Base-by-base conservation (phyloP, 192 early-diverging fungal genomes). In the Umbelopsis ramanniana region DNA sequence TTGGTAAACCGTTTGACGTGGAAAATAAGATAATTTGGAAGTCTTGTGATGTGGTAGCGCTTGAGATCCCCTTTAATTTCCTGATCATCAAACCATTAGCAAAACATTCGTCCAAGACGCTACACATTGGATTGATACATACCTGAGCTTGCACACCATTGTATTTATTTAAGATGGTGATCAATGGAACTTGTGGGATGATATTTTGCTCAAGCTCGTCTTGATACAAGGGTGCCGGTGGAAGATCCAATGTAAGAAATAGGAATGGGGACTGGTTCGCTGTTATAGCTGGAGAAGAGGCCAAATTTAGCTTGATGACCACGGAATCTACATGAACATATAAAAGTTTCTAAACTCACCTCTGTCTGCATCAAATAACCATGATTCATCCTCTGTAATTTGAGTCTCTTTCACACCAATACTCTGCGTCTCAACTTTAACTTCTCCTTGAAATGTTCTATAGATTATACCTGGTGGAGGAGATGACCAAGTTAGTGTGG, bases 171-270 rank as follows among this genome's bases (percentile, higher is more conserved):
- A 99, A 79, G 52, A 99, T 87, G 6, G 90, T 86, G 1, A 84
- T 76, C n/a, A 99, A 79, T 0, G 95, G 87, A 26, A 97, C 88
- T 71, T 99, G 97, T 11, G 97, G 97, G 75, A 99, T 95, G 70
- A 95, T 94, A 71, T 92, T 92, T 46, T 89, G 86, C 68, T 95
- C 90, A 10, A 85, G 72, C 50, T 95, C 95, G 72, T 94, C 94
- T 40, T 91, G 90, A 76, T 96, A 99, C 21, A 99, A 79, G 3
- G 96, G 97, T 12, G 91, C 87, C 19, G 94, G 92, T 26, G 97
- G 97, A 19, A 97, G 79, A 66, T 99, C 96, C 73, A 99, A 74
- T 6, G 92, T 89, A 55, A 99, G 82, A 45, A 96, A 88, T 68
- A 98, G 73, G 74, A 99, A 98, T 3, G 96, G 95, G 0, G 85